Percentiles rank a stretch among this genome's conserved stretches.
Conservation (phyloP, 2,329 filamentous ascomycete species). For the Pestalotiopsis sp. region DNA sequence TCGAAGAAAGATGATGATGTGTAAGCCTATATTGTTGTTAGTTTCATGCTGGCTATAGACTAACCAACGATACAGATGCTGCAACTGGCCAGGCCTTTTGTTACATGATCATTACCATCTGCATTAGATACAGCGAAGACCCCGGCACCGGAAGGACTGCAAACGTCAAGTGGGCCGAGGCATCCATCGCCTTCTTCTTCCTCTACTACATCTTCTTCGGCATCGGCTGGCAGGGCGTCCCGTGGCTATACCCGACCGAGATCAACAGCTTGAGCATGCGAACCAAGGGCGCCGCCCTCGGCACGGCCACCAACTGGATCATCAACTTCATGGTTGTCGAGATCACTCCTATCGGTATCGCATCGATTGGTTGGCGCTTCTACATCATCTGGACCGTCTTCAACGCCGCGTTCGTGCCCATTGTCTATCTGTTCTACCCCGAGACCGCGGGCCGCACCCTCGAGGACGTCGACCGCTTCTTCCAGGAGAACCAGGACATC, state of each 20-base stretch:
- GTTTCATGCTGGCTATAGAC: not conserved
- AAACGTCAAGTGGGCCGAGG: slow-evolving; percentile 23
- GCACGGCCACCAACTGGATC: slow-evolving; percentile 37
- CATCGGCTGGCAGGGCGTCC: slow-evolving; percentile 49
- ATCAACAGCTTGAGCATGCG: slow-evolving; percentile 45
- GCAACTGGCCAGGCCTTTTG: slow-evolving; percentile 54
- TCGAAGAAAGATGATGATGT: slow-evolving; percentile 60
- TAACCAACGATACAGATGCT: slow-evolving; percentile 29
- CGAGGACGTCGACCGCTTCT: slow-evolving; percentile 29
- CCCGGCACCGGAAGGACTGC: slow-evolving; percentile 4
- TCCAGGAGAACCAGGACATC: slow-evolving; percentile 26
- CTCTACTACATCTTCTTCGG: slow-evolving; percentile 57
- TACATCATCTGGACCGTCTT: slow-evolving; percentile 53
- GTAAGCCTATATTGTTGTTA: slow-evolving; percentile 21
- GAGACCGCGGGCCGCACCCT: slow-evolving; percentile 20
- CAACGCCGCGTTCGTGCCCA: slow-evolving; percentile 42
- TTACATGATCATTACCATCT: slow-evolving; percentile 37
- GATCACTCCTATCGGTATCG: slow-evolving; percentile 35
- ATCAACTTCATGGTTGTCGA: slow-evolving; percentile 36
- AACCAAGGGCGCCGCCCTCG: slow-evolving; percentile 33
- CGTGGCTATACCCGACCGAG: slow-evolving; percentile 49
- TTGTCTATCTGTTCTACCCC: slow-evolving; percentile 21
- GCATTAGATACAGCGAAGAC: slow-evolving; percentile 20
- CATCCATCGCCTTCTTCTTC: slow-evolving; percentile 53
- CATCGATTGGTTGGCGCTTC: slow-evolving; percentile 49